These are phyloP conservation scores for Aspergillus biplanus DNA, from an alignment of 495 filamentous ascomycete genomes.

Conservation along the genomic window DNA sequence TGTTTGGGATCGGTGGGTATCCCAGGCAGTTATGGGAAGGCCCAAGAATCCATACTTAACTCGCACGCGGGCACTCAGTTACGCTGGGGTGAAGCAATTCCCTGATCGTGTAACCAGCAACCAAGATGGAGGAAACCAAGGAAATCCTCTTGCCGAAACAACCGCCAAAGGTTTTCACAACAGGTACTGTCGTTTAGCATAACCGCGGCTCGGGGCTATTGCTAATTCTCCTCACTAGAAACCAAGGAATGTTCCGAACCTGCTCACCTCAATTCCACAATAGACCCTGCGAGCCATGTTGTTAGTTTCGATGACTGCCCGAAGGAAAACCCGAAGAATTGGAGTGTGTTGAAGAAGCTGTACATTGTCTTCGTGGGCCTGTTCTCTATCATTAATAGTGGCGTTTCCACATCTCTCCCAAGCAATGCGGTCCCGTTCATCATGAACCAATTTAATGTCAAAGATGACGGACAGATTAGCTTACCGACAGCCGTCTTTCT, in stretches of 20 bases:
- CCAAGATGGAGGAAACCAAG: constrained; percentile 8
- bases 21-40: neutral
- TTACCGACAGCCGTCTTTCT: constrained; percentile 78
- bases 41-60: constrained; percentile 12
- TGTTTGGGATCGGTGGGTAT: neutral
- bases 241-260: neutral
- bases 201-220: neutral
- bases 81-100: constrained; percentile 1
- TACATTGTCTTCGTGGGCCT: constrained; percentile 60
- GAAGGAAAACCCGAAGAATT: constrained; percentile 18
- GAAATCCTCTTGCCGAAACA: neutral
- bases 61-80: neutral
- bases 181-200: neutral
- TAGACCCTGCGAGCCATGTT: neutral
- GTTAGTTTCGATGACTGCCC: constrained; percentile 14
- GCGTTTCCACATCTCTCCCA: constrained; percentile 69
- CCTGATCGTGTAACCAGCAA: neutral
- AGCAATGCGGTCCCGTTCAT: constrained; percentile 63
- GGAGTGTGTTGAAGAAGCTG: constrained; percentile 53
- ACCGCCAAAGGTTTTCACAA: neutral
- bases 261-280: neutral
- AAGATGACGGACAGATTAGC: constrained; percentile 53
- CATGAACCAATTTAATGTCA: constrained; percentile 42
- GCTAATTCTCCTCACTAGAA: neutral
- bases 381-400: constrained; percentile 70